phyloP scores from a whole-genome alignment of 768 basidiomycete species.

The Saitozyma sp. region DNA sequence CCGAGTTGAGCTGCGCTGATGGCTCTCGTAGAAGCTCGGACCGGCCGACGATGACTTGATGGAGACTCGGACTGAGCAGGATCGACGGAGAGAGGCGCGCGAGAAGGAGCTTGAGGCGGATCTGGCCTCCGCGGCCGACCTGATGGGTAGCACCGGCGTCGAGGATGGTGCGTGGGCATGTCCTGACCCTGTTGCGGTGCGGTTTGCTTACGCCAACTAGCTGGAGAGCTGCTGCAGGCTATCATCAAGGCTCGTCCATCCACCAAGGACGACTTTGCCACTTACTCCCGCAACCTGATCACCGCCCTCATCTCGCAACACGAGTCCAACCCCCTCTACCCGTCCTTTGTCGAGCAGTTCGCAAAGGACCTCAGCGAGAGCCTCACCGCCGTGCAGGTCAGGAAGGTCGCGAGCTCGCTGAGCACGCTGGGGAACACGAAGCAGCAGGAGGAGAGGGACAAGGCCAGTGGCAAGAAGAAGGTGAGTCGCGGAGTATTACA shows the following conservation, averaged over 20 bases:
- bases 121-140: slow-evolving; percentile 74
- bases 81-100: slow-evolving; percentile 70
- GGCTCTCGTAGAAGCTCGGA: neutral
- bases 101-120: slow-evolving; percentile 84
- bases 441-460: slow-evolving; percentile 84
- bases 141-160: slow-evolving; percentile 71
- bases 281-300: slow-evolving; percentile 71
- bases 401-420: slow-evolving; percentile 80
- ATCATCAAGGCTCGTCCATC: slow-evolving; percentile 77
- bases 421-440: slow-evolving; percentile 93
- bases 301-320: slow-evolving; percentile 75
- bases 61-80: slow-evolving; percentile 51
- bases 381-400: slow-evolving; percentile 84
- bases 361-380: slow-evolving; percentile 71
- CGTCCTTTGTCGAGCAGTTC: slow-evolving; percentile 79
- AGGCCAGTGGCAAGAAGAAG: slow-evolving; percentile 87
- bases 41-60: slow-evolving; percentile 45
- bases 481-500: slow-evolving; percentile 15
- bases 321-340: slow-evolving; percentile 76
- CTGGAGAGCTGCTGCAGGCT: slow-evolving; percentile 36
- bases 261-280: slow-evolving; percentile 82
- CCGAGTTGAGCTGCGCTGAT: neutral
- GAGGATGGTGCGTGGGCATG: slow-evolving; percentile 28
- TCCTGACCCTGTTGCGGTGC: neutral
- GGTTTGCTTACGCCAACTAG: slow-evolving; percentile 13